Conservation (phyloP, 257 asterid genomes). For the Mitragyna speciosa region DNA sequence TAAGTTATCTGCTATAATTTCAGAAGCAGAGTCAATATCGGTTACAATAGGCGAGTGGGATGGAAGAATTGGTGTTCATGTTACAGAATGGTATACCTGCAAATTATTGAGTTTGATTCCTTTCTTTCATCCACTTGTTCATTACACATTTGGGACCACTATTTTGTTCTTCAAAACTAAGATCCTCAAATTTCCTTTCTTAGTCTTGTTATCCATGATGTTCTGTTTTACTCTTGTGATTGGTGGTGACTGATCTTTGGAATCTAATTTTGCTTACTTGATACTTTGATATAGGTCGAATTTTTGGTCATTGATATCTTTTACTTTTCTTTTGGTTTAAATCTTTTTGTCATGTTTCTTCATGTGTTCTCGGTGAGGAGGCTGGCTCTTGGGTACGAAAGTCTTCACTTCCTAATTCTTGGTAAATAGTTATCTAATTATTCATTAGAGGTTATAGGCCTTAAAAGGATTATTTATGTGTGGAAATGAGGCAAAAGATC, state of each 20-base stretch:
- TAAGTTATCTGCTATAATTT: background rate
- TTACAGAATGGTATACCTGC: no score
- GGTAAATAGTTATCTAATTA: no score
- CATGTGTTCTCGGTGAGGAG: no score
- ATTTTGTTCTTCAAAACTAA: no score
- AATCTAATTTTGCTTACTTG: background rate
- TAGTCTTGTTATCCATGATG: no score
- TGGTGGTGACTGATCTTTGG: background rate
- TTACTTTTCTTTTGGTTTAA: background rate
- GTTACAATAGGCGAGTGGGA: background rate
- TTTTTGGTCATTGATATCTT: background rate
- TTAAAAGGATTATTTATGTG: background rate
- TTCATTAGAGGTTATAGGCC: no score
- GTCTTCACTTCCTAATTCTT: no score
- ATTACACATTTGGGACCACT: background rate
- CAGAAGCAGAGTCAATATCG: background rate
- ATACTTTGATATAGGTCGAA: background rate
- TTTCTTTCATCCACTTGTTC: background rate
- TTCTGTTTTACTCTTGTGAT: background rate
- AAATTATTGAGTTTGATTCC: no score
- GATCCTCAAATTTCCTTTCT: no score
- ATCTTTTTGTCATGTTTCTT: no score
- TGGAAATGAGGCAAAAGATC: background rate
- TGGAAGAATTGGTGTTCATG: no score
- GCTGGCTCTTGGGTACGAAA: no score